A percentile compares a stretch with the other conserved stretches of the same genome.
Evolutionary conservation across 306 rosid genomes (phyloP).

Genomic region (Calophaca sinica): DNA sequence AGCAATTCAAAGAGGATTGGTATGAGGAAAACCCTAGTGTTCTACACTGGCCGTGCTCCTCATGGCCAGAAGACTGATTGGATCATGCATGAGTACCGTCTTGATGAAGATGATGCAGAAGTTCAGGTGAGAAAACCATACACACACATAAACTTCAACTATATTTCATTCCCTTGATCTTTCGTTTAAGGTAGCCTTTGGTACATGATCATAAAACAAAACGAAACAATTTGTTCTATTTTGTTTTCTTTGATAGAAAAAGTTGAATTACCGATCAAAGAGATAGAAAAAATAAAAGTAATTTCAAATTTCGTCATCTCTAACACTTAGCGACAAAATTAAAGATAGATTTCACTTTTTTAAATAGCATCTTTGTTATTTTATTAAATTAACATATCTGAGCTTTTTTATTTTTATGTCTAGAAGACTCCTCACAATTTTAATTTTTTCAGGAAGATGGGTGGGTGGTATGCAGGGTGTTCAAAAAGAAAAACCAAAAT

Average conservation of each 20-base stretch:
- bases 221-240: no score
- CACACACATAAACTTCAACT: not conserved
- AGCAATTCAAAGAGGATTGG: constrained; percentile 81
- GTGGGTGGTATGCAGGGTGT: constrained; percentile 97
- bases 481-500: constrained; percentile 79
- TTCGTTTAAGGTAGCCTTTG: not conserved
- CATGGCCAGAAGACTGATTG: constrained; percentile 97
- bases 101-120: constrained; percentile 72
- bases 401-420: no score
- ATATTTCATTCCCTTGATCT: not conserved
- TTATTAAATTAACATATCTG: no score
- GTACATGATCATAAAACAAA: not conserved
- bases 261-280: no score
- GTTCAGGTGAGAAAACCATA: constrained; percentile 59
- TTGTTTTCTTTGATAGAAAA: no score
- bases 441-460: constrained; percentile 78
- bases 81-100: constrained; percentile 99
- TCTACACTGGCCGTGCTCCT: constrained; percentile 99
- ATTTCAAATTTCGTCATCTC: no score
- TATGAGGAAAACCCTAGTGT: constrained; percentile 96
- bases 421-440: not conserved
- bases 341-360: no score
- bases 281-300: no score
- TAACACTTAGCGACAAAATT: no score
- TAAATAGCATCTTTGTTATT: no score